A percentile compares a stretch with the other conserved stretches of the same genome.
phyloP scores from a whole-genome alignment of 2,329 filamentous ascomycete species.

The Hypomyces perniciosus region DNA sequence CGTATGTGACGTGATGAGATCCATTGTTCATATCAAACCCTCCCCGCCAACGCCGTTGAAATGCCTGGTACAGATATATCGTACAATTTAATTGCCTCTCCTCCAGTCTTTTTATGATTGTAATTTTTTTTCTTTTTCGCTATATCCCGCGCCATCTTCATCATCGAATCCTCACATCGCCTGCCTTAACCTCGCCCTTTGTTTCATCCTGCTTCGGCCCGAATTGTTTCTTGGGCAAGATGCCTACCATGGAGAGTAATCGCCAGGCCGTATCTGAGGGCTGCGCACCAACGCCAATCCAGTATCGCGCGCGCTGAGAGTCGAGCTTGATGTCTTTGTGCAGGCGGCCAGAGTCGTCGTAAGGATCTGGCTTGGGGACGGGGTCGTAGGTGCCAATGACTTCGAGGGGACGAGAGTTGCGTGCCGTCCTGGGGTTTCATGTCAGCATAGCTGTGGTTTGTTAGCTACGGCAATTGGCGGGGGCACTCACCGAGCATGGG shows the following conservation, averaged over 20 bases:
- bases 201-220: slow-evolving; percentile 23
- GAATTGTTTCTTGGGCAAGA: slow-evolving; percentile 34
- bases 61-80: slow-evolving; percentile 10
- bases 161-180: slow-evolving; percentile 27
- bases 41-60: slow-evolving; percentile 8
- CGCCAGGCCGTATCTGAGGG: slow-evolving; percentile 87
- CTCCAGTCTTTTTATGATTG: neutral
- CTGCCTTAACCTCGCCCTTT: slow-evolving; percentile 21
- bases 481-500: slow-evolving; percentile 67
- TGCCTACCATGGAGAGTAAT: slow-evolving; percentile 68
- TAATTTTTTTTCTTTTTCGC: neutral
- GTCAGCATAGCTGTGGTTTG: neutral
- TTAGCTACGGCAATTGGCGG: neutral
- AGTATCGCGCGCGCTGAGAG: slow-evolving; percentile 75
- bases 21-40: neutral
- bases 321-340: slow-evolving; percentile 94
- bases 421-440: slow-evolving; percentile 57
- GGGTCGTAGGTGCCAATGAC: slow-evolving; percentile 79
- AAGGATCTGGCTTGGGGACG: slow-evolving; percentile 55
- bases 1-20: neutral
- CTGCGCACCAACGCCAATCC: slow-evolving; percentile 94
- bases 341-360: slow-evolving; percentile 56
- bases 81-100: slow-evolving; percentile 8
- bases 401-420: slow-evolving; percentile 84
- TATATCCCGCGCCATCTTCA: neutral